Base-by-base conservation (phyloP, 805 yeast genomes). In the Lipomyces sp. region DNA sequence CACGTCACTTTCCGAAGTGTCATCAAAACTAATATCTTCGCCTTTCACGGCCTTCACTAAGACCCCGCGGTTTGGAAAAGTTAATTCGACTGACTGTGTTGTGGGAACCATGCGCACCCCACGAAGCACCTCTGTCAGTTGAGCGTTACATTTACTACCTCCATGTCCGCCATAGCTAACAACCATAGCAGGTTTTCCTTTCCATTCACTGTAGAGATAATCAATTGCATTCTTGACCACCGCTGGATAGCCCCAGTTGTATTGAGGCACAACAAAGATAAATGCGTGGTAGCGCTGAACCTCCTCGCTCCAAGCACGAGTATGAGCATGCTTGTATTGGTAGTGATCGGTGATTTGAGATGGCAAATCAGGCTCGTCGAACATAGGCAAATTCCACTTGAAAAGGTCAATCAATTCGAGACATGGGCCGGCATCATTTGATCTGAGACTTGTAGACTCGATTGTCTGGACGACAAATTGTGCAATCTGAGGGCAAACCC, bases 231-330 rank as follows among this genome's bases (percentile, higher is more conserved):
- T 78, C 69, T 80, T 80, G 58, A 80, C 69, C 6, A 69, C 73
- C 0, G 79, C 81, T 10, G 82, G 80, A 57, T 73, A 74, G 4
- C 80, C 76, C 72, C 77, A 71, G 62, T 80, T 80, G 71, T 80
- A 80, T 64, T 78, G 77, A 10, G 82, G 81, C 6, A 78, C 62
- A 6, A 80, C 76, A 60, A 80, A 73, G 18, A 80, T 72, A 66
- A 74, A 73, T 2, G 73, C 81, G 56, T 72, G 48, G 11, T 60
- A 64, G 53, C n/a, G 13, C 56, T 15, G 15, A 51, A 64, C 50
- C 34, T 50, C 57, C 6, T 48, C 35, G 53, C 65, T 61, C 65
- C 65, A 64, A 3, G 50, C 59, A 42, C 67, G 64, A 2, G 79
- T 71, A 51, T 69, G 71, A 42, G 71, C 73, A 55, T 69, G 71